phyloP scores from a whole-genome alignment of 257 asterid genomes.

The Craterostigma plantagineum region DNA sequence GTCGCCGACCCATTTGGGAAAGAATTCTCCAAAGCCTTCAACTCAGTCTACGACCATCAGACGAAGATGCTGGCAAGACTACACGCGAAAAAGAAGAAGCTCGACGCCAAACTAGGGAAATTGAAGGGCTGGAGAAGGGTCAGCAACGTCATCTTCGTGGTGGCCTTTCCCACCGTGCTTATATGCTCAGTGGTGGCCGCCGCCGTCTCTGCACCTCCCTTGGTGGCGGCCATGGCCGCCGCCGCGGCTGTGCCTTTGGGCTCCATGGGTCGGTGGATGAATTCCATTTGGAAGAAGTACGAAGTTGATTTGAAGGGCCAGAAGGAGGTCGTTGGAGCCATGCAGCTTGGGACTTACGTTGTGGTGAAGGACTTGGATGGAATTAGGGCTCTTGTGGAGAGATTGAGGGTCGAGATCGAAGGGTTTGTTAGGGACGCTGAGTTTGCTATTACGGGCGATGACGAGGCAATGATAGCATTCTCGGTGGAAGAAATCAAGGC shows the following conservation, averaged over 20 bases:
- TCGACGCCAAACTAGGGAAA: slow-evolving; percentile 43
- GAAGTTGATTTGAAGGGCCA: no score
- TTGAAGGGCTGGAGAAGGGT: slow-evolving; percentile 64
- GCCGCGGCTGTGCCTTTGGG: no score
- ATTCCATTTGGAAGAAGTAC: no score
- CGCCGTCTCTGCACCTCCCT: no score
- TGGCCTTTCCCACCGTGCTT: slow-evolving; percentile 39
- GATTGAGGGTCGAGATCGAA: no score
- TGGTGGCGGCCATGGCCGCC: no score
- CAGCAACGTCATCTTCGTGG: slow-evolving; percentile 39
- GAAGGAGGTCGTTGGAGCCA: no score
- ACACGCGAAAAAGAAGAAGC: slow-evolving; percentile 36
- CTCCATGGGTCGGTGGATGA: no score
- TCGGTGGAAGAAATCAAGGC: slow-evolving; percentile 42
- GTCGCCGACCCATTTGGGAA: slow-evolving; percentile 68
- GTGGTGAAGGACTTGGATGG: no score
- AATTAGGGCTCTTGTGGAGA: no score
- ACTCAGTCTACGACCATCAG: slow-evolving; percentile 47
- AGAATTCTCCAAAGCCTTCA: slow-evolving; percentile 48
- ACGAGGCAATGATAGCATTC: slow-evolving; percentile 23
- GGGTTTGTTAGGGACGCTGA: no score
- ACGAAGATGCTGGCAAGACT: slow-evolving; percentile 55
- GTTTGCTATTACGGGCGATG: slow-evolving; percentile 23
- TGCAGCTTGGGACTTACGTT: no score
- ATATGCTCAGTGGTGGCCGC: slow-evolving; percentile 70